phyloP scores from a whole-genome alignment of 2,329 filamentous ascomycete species.

The Epichloe brachyelytri region DNA sequence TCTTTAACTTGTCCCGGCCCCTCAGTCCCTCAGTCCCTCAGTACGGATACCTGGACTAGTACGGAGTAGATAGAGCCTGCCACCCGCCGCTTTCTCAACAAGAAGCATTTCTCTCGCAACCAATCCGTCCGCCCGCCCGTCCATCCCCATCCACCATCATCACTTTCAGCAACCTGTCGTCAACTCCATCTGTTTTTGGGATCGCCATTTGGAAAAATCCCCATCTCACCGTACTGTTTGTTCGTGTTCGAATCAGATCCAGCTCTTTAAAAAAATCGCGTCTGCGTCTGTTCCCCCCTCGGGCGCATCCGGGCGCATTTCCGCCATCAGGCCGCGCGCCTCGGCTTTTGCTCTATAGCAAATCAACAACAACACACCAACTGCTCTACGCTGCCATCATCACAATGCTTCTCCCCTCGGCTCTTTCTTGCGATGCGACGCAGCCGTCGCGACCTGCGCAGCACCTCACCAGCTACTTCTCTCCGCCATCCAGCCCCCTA shows the following conservation, averaged over 20 bases:
- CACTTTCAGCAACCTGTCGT: too few relatives aligned
- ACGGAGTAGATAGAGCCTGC: too few relatives aligned
- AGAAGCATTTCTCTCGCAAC: too few relatives aligned
- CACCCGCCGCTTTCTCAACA: too few relatives aligned
- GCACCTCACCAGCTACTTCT: conserved; percentile 36
- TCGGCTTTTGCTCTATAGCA: neutral
- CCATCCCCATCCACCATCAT: too few relatives aligned
- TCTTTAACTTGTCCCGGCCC: neutral
- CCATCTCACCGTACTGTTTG: too few relatives aligned
- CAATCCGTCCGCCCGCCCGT: too few relatives aligned
- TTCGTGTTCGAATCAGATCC: too few relatives aligned
- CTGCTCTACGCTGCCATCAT: neutral
- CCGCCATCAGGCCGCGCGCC: neutral
- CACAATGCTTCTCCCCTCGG: conserved; percentile 46
- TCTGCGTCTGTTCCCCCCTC: neutral
- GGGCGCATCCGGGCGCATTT: conserved; percentile 4
- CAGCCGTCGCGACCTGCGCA: conserved; percentile 30
- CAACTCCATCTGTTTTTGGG: too few relatives aligned
- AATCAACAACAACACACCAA: neutral
- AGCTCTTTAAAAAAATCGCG: too few relatives aligned
- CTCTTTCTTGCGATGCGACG: conserved; percentile 44
- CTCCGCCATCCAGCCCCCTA: conserved; percentile 46
- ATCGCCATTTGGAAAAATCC: too few relatives aligned
- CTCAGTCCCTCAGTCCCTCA: neutral
- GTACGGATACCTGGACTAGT: too few relatives aligned